Base-by-base conservation (phyloP, 2,329 filamentous ascomycete species). In the Fusarium proliferatum region DNA sequence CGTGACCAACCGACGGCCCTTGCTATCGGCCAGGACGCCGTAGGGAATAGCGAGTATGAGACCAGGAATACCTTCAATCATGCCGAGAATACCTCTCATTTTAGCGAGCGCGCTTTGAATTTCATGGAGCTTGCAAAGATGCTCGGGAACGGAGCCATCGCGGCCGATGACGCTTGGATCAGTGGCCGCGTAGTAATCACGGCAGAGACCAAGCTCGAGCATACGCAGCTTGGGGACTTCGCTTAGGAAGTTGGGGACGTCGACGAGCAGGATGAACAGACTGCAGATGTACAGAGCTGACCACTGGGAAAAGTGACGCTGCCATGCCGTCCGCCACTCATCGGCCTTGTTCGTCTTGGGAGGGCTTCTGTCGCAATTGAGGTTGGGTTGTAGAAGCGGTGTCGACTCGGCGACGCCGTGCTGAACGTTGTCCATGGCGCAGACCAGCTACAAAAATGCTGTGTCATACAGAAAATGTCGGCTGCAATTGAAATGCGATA, bases 171-270 rank as follows among this genome's bases (percentile, higher is more conserved):
- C 30, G 3, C 48, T 55, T 17, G 58, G 58, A 2, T 61, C 38
- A 13, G 2, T 55, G 8, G 19, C 23, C 5, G n/a, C 48, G 9
- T 61, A 61, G 38, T 61, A 36, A 6, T 55, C 11, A 19, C 58
- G 58, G 6, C 58, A 61, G 1, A 61, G 48, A 15, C 38, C 38
- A 3, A 61, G 23, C 11, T 61, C 58, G 0, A 61, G 48, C 58
- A 61, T 61, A 16, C 58, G 58, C 8, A 61, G 11, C 48, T 61
- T 61, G 1, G 58, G 58, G 11, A 61, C 38, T 33, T 61, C 58
- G 11, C 58, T 61, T 3, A 55, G 26, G 19, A 61, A 61, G 38
- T 36, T 61, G 4, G 58, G 58, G 38, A 61, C 48, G 9, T 61
- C 58, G 3, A 61, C 48, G 1, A 61, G 48, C 1, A 61, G 10